These are phyloP conservation scores for Colletotrichum salicis DNA, from an alignment of 2,329 filamentous ascomycete species.

Conservation along the genomic window DNA sequence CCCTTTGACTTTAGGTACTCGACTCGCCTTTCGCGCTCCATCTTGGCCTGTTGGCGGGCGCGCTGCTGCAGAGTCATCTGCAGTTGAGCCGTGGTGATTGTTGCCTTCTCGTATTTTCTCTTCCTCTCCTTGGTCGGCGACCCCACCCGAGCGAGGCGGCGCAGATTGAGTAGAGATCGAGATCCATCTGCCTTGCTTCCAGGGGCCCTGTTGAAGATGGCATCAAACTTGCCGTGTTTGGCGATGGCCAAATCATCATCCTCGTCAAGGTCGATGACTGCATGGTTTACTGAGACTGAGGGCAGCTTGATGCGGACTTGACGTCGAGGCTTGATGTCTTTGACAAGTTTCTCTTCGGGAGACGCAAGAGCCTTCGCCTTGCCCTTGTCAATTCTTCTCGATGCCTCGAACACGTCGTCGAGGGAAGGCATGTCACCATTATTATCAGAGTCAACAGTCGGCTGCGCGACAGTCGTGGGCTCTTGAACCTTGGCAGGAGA, in stretches of 20 bases:
- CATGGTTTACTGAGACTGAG: slow-evolving; percentile 49
- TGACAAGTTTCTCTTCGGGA: slow-evolving; percentile 31
- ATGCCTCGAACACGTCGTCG: slow-evolving; percentile 47
- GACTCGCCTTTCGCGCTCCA: slow-evolving; percentile 81
- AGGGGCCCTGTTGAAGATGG: slow-evolving; percentile 78
- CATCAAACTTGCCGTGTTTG: slow-evolving; percentile 62
- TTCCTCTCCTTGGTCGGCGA: slow-evolving; percentile 66
- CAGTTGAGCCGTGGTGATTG: slow-evolving; percentile 77
- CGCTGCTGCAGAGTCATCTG: slow-evolving; percentile 74
- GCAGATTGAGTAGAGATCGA: slow-evolving; percentile 73
- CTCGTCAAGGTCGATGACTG: slow-evolving; percentile 61
- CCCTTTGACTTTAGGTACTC: slow-evolving; percentile 82
- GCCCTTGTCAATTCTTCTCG: slow-evolving; percentile 61
- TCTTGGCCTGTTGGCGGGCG: slow-evolving; percentile 81
- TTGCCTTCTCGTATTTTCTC: slow-evolving; percentile 56
- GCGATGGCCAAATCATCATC: slow-evolving; percentile 75
- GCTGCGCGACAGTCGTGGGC: slow-evolving; percentile 29
- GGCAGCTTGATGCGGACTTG: slow-evolving; percentile 64
- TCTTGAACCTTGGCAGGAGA: slow-evolving; percentile 24
- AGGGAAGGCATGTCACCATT: slow-evolving; percentile 51
- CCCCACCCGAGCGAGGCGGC: slow-evolving; percentile 77
- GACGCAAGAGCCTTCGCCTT: slow-evolving; percentile 53
- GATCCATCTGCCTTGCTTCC: slow-evolving; percentile 71
- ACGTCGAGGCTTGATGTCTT: slow-evolving; percentile 52
- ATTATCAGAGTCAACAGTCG: slow-evolving; percentile 30